These are phyloP conservation scores for Nelumbo lutea DNA, from an alignment of 164 flowering plant genomes.

Conservation along the genomic window DNA sequence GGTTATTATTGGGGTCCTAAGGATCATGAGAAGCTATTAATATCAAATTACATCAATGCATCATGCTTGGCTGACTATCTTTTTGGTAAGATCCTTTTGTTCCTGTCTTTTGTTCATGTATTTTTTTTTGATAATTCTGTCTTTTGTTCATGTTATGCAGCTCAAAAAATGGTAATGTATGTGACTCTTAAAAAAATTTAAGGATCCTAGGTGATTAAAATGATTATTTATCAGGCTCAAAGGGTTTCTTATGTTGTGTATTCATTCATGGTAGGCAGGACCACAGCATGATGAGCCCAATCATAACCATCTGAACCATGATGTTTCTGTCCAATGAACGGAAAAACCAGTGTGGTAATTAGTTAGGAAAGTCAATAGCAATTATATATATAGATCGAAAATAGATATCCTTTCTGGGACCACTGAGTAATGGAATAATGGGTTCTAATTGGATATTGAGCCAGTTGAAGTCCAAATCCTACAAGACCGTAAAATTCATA, in stretches of 20 bases:
- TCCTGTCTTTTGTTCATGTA: neutral
- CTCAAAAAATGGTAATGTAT: too few species aligned
- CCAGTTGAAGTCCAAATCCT: too few species aligned
- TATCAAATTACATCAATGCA: constrained; percentile 51
- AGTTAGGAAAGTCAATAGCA: too few species aligned
- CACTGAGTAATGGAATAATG: too few species aligned
- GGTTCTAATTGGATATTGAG: too few species aligned
- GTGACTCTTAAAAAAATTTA: too few species aligned
- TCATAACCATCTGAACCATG: neutral
- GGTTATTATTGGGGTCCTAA: constrained; percentile 74
- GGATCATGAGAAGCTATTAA: constrained; percentile 63
- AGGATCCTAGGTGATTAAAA: neutral
- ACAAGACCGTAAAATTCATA: too few species aligned
- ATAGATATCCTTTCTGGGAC: too few species aligned
- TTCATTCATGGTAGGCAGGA: neutral
- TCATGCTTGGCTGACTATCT: constrained; percentile 49
- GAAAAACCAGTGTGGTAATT: too few species aligned
- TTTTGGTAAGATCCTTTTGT: constrained; percentile 37
- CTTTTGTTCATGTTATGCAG: too few species aligned
- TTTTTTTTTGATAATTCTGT: neutral
- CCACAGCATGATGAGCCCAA: neutral
- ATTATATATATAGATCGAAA: too few species aligned
- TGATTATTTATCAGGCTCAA: neutral
- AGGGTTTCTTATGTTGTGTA: neutral
- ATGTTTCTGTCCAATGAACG: too few species aligned